Conservation (phyloP, 2,329 filamentous ascomycete species). For the Curvularia eragrostidis region DNA sequence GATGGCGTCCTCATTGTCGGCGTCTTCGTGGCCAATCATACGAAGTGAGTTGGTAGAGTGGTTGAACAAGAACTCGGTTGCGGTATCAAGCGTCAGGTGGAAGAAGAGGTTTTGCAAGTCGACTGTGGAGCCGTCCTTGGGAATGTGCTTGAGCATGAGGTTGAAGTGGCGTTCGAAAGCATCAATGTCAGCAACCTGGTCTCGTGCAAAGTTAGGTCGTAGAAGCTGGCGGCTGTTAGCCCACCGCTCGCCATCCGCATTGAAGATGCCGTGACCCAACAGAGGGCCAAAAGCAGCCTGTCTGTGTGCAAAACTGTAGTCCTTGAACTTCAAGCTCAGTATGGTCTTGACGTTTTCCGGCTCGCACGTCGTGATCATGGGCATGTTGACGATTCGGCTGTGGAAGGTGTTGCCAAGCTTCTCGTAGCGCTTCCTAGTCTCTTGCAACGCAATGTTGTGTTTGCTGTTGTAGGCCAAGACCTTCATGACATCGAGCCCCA, state of each 20-base stretch:
- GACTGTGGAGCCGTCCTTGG: slow-evolving; percentile 57
- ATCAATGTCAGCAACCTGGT: slow-evolving; percentile 60
- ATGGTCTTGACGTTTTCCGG: slow-evolving; percentile 58
- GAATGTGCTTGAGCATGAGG: slow-evolving; percentile 65
- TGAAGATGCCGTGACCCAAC: slow-evolving; percentile 57
- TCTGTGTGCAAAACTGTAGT: slow-evolving; percentile 52
- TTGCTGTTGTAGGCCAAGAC: slow-evolving; percentile 50
- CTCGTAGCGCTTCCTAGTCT: slow-evolving; percentile 35
- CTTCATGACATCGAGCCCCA: slow-evolving; percentile 60
- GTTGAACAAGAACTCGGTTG: slow-evolving; percentile 59
- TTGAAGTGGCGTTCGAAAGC: slow-evolving; percentile 68
- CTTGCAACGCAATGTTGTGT: slow-evolving; percentile 27
- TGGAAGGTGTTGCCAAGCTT: slow-evolving; percentile 52
- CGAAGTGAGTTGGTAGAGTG: slow-evolving; percentile 50
- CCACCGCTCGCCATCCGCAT: slow-evolving; percentile 54
- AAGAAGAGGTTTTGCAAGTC: slow-evolving; percentile 56
- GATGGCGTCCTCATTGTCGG: slow-evolving; percentile 43
- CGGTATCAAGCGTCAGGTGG: slow-evolving; percentile 58
- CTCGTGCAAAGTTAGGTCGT: slow-evolving; percentile 60
- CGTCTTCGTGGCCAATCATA: slow-evolving; percentile 38
- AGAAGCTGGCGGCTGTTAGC: slow-evolving; percentile 56
- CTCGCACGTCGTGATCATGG: slow-evolving; percentile 53
- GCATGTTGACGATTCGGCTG: slow-evolving; percentile 38
- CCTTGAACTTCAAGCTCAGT: slow-evolving; percentile 55
- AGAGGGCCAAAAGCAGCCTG: slow-evolving; percentile 49